These are phyloP conservation scores for California macrophylla DNA, from an alignment of 441 rosid species.

Conservation along the genomic window DNA sequence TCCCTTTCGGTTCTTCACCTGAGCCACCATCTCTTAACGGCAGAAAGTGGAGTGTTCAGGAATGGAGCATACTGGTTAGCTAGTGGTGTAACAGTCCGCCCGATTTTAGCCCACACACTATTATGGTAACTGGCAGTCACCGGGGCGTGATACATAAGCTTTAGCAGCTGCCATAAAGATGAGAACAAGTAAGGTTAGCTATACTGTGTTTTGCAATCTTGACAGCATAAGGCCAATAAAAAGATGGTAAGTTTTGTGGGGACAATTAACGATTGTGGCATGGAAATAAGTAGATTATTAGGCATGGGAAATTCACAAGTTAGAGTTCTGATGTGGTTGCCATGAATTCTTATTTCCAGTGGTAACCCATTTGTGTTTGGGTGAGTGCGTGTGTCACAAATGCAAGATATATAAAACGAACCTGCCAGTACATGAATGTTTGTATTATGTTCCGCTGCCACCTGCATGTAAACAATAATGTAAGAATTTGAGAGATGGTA, in stretches of 20 bases:
- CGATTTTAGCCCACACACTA: slow-evolving; percentile 76
- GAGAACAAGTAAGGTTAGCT: background rate
- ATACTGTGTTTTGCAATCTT: background rate
- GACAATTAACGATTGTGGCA: no score
- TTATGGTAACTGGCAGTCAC: slow-evolving; percentile 78
- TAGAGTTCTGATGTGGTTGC: no score
- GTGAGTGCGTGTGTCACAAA: no score
- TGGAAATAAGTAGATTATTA: no score
- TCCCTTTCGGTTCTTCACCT: slow-evolving; percentile 29
- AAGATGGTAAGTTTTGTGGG: background rate
- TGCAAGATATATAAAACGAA: slow-evolving; percentile 19
- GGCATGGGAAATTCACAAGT: no score
- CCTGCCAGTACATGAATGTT: slow-evolving; percentile 99
- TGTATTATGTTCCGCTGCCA: slow-evolving; percentile 97
- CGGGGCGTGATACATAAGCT: slow-evolving; percentile 95
- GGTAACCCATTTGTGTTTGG: no score
- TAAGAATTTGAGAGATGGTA: slow-evolving; percentile 1
- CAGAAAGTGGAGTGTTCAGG: slow-evolving; percentile 51
- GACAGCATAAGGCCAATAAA: background rate
- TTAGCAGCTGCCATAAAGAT: slow-evolving; percentile 51
- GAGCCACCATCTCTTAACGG: slow-evolving; percentile 86
- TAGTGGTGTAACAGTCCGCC: slow-evolving; percentile 51
- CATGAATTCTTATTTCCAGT: no score
- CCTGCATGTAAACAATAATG: slow-evolving; percentile 30
- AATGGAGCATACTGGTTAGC: slow-evolving; percentile 64